These are phyloP conservation scores for Phytophthora aleatoria DNA, from an alignment of 352 stramenopile genomes.

Conservation along the genomic window DNA sequence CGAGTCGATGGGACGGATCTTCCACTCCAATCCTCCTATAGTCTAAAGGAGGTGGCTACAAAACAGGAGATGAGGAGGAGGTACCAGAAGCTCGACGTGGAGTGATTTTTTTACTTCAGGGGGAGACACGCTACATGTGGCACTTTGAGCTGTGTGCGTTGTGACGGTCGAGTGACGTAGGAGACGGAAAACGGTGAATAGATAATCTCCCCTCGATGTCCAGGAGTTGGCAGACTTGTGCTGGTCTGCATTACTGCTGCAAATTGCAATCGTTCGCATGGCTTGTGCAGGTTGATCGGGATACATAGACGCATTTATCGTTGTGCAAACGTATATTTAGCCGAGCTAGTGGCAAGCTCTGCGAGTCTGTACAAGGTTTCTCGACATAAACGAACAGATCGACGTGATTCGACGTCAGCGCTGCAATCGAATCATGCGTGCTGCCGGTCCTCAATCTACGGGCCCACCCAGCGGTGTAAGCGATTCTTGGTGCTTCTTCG, in stretches of 20 bases:
- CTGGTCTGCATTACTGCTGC: too few relatives aligned
- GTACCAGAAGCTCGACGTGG: conserved; percentile 3
- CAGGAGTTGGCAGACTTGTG: neutral
- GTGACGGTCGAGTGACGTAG: conserved; percentile 21
- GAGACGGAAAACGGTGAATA: conserved; percentile 40
- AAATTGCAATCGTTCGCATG: too few relatives aligned
- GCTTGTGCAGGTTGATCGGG: too few relatives aligned
- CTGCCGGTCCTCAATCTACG: conserved; percentile 41
- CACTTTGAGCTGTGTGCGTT: conserved; percentile 21
- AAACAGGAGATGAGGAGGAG: conserved; percentile 11
- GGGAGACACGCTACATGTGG: conserved; percentile 29
- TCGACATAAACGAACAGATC: neutral
- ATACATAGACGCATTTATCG: neutral
- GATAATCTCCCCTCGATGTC: conserved; percentile 29
- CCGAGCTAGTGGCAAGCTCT: conserved; percentile 4
- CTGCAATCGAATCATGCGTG: conserved; percentile 66
- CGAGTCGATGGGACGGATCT: conserved; percentile 2
- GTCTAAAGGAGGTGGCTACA: conserved; percentile 9
- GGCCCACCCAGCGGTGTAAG: conserved; percentile 38
- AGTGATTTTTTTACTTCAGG: conserved; percentile 16
- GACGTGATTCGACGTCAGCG: neutral
- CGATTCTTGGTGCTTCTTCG: neutral
- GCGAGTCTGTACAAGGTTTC: too few relatives aligned
- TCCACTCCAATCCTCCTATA: conserved; percentile 6
- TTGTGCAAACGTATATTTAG: conserved; percentile 35